Conservation (phyloP, 257 asterid species). For the Solanum chmielewskii region DNA sequence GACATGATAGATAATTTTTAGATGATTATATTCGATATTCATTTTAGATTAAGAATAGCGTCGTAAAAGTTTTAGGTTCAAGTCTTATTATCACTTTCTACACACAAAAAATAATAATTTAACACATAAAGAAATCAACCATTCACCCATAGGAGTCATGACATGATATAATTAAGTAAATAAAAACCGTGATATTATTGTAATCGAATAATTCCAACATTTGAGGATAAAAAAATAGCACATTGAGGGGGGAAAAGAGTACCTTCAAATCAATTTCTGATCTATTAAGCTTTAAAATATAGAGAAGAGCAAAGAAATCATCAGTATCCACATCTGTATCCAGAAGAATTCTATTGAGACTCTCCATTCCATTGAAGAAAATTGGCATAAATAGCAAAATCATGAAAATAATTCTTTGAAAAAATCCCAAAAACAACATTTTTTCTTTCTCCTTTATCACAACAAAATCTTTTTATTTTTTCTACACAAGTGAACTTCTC, state of each 20-base stretch:
- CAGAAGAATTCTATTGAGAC: constrained; percentile 57
- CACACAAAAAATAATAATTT: background rate
- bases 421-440: background rate
- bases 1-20: background rate
- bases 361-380: background rate
- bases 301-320: background rate
- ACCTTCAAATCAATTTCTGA: constrained; percentile 71
- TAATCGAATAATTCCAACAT: background rate
- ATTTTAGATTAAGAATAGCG: too few species aligned
- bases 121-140: background rate
- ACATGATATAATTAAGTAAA: background rate
- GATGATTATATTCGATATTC: background rate
- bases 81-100: background rate
- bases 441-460: background rate
- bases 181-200: background rate
- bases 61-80: background rate
- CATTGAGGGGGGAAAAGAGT: background rate
- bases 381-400: background rate
- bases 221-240: background rate
- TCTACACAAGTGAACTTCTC: background rate
- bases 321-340: constrained; percentile 7
- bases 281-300: background rate
- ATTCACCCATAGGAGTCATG: background rate
- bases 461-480: background rate
- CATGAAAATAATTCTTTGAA: background rate